Percentiles rank a stretch among this genome's conserved stretches.
phyloP scores from a whole-genome alignment of 1,284 basidiomycete genomes.

The Cronartium ribicola region DNA sequence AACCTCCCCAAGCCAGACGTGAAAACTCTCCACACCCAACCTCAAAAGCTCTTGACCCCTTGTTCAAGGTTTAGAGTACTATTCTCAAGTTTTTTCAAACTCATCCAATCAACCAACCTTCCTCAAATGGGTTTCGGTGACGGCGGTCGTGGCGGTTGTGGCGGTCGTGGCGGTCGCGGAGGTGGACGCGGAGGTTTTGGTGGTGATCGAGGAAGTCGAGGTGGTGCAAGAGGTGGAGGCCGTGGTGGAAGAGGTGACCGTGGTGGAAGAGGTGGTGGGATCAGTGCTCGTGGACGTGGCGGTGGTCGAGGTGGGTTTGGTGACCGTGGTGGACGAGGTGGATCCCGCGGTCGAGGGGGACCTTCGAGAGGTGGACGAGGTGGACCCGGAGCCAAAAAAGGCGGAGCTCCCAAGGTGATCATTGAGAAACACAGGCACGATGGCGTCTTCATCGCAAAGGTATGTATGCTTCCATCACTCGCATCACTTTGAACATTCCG shows the following conservation, averaged over 20 bases:
- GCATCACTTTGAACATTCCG: too few species aligned
- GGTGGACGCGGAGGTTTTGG: conserved; percentile 45
- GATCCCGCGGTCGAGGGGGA: conserved; percentile 19
- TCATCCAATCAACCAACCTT: background rate
- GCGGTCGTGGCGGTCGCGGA: conserved; percentile 50
- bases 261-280: conserved; percentile 46
- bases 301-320: conserved; percentile 45
- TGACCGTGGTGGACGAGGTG: conserved; percentile 45
- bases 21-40: too few species aligned
- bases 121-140: conserved; percentile 30
- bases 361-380: conserved; percentile 19
- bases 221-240: conserved; percentile 51
- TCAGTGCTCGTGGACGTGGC: conserved; percentile 38
- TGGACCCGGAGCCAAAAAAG: conserved; percentile 48
- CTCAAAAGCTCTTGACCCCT: too few species aligned
- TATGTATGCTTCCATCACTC: too few species aligned
- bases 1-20: too few species aligned
- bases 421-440: conserved; percentile 93
- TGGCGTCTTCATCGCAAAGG: conserved; percentile 62
- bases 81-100: too few species aligned
- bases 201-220: conserved; percentile 47
- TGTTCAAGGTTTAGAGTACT: too few species aligned
- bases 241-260: conserved; percentile 46
- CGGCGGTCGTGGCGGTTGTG: conserved; percentile 45
- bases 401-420: conserved; percentile 61